Evolutionary conservation across 139 green algal genomes (phyloP).

Genomic region (Tetraselmis striata): DNA sequence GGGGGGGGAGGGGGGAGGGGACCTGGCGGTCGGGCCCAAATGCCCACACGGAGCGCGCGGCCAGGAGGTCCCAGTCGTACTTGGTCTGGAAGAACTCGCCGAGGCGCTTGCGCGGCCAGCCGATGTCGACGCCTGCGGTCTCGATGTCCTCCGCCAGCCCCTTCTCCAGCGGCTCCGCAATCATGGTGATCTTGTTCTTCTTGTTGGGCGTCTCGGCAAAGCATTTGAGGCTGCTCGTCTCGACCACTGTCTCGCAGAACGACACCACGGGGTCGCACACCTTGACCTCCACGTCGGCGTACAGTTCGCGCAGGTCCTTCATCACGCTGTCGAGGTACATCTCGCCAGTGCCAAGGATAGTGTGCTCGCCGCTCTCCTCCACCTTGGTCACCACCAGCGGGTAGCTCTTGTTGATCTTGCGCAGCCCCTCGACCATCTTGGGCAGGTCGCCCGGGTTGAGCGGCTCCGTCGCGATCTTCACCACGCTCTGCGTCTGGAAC

Average conservation of each 20-base stretch:
- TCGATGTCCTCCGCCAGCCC: conserved; percentile 91
- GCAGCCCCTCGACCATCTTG: conserved; percentile 89
- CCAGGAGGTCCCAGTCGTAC: conserved; percentile 95
- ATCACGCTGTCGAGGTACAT: conserved; percentile 94
- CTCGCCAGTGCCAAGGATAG: conserved; percentile 92
- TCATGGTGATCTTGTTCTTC: conserved; percentile 89
- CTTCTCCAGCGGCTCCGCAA: conserved; percentile 92
- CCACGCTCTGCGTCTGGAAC: conserved; percentile 61
- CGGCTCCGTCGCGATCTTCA: conserved; percentile 95
- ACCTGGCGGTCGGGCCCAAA: conserved; percentile 78
- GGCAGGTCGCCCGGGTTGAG: conserved; percentile 94
- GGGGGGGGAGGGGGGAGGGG: no score
- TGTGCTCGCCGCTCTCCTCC: conserved; percentile 97
- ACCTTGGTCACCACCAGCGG: conserved; percentile 83
- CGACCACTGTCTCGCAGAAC: conserved; percentile 96
- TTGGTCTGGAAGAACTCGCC: conserved; percentile 75
- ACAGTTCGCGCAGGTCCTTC: conserved; percentile 70
- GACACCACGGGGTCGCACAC: conserved; percentile 84
- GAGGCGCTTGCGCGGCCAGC: conserved; percentile 63
- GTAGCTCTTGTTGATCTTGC: conserved; percentile 89
- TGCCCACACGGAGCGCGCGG: conserved; percentile 88
- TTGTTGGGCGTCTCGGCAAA: conserved; percentile 96
- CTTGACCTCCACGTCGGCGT: conserved; percentile 91
- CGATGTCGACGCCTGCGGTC: conserved; percentile 50
- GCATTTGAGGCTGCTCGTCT: conserved; percentile 90